A percentile compares a stretch with the other conserved stretches of the same genome.
Evolutionary conservation across 2,329 filamentous ascomycete species (phyloP).

Genomic region (Trichoderma sp.): DNA sequence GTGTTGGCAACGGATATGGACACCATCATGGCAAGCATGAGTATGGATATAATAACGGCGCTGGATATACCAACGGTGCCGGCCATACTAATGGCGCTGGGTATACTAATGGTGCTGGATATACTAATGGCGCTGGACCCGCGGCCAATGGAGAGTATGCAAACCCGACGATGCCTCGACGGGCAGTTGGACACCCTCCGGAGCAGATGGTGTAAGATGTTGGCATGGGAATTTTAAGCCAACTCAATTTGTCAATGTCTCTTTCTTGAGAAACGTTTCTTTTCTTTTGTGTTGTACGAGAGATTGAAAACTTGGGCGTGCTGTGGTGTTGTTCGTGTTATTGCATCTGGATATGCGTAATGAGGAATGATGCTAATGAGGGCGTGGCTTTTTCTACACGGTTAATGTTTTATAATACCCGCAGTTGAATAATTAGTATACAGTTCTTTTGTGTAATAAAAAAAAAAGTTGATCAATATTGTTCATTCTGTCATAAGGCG

Average conservation of each 20-base stretch:
- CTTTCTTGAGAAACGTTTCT: neutral
- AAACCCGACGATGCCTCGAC: conserved; percentile 20
- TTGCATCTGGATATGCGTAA: neutral
- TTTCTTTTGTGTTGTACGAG: neutral
- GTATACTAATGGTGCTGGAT: conserved; percentile 6
- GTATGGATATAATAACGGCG: neutral
- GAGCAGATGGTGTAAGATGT: conserved; percentile 23
- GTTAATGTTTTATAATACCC: neutral
- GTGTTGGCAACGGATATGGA: neutral
- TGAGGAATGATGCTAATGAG: neutral
- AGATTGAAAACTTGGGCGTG: neutral
- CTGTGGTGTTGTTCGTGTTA: neutral
- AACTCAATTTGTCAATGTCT: neutral
- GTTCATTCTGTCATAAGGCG: neutral
- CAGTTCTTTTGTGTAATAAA: neutral
- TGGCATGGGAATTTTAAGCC: neutral
- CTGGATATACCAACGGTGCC: conserved; percentile 11
- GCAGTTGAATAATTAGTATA: neutral
- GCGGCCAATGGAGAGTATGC: conserved; percentile 14
- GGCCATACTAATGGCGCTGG: conserved; percentile 9
- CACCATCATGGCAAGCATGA: neutral
- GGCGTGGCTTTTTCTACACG: neutral
- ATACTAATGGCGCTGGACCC: conserved; percentile 17
- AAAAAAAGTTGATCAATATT: neutral
- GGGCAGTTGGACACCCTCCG: conserved; percentile 21